Percentiles rank a stretch among this genome's conserved stretches.
Evolutionary conservation across 257 asterid species (phyloP).

Genomic region (Plantago ovata): DNA sequence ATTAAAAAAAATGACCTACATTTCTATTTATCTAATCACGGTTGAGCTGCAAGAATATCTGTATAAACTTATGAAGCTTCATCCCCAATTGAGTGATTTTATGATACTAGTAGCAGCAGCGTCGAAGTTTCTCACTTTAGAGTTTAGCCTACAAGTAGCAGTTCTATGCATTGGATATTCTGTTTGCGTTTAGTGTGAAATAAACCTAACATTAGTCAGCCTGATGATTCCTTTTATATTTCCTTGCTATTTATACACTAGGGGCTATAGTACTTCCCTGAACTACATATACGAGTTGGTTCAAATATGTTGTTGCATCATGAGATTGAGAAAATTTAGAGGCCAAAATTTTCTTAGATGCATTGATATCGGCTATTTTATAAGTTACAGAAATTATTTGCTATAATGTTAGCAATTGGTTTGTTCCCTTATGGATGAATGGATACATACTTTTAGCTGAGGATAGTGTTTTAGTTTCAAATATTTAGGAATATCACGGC

Average conservation of each 20-base stretch:
- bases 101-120: not conserved
- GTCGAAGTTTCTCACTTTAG: too few species aligned
- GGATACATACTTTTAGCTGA: too few species aligned
- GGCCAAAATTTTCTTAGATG: not conserved
- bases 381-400: slow-evolving; percentile 1
- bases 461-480: too few species aligned
- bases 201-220: too few species aligned
- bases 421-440: too few species aligned
- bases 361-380: not conserved
- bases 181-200: not conserved
- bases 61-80: not conserved
- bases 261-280: not conserved
- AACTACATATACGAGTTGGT: not conserved
- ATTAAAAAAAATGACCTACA: too few species aligned
- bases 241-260: too few species aligned
- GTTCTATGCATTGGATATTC: not conserved
- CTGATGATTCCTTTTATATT: not conserved
- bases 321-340: not conserved
- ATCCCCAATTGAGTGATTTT: not conserved
- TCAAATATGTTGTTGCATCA: not conserved
- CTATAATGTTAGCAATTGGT: too few species aligned
- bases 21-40: not conserved
- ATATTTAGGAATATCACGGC: too few species aligned
- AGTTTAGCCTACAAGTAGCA: not conserved
- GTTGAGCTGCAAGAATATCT: not conserved